Evolutionary conservation across 1,139 yeast genomes (phyloP).

Genomic region (Yamadazyma conglobata): DNA sequence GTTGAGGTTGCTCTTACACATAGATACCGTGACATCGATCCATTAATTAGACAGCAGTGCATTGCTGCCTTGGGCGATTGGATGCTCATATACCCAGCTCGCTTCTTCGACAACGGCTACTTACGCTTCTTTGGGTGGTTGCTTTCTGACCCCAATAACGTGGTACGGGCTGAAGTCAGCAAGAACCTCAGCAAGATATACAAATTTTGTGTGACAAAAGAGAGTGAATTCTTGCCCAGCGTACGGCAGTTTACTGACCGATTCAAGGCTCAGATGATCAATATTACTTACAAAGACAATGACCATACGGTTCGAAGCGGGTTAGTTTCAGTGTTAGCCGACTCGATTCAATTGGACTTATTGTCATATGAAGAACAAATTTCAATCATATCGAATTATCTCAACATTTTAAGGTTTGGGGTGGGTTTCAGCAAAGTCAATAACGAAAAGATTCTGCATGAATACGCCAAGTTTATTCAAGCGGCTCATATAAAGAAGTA

Average conservation of each 20-base stretch:
- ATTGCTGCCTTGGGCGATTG: constrained; percentile 59
- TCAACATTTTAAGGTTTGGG: constrained; percentile 29
- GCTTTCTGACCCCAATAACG: constrained; percentile 61
- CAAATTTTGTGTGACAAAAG: constrained; percentile 20
- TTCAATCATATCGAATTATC: constrained; percentile 40
- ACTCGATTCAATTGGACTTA: constrained; percentile 58
- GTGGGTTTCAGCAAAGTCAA: constrained; percentile 16
- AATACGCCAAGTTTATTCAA: constrained; percentile 29
- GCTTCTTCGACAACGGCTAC: constrained; percentile 65
- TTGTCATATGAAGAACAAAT: constrained; percentile 54
- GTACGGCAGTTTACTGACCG: constrained; percentile 71
- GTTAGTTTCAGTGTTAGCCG: constrained; percentile 52
- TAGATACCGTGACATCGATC: constrained; percentile 79
- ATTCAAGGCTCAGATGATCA: constrained; percentile 61
- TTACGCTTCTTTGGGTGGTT: constrained; percentile 83
- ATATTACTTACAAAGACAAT: constrained; percentile 43
- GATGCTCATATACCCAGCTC: constrained; percentile 68
- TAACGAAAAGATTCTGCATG: constrained; percentile 32
- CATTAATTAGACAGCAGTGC: constrained; percentile 67
- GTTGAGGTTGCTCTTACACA: constrained; percentile 67
- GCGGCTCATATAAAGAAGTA: constrained; percentile 19
- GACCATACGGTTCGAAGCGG: constrained; percentile 47
- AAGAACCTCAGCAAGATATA: constrained; percentile 53
- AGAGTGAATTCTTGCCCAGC: constrained; percentile 32
- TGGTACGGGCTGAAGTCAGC: constrained; percentile 65